These are phyloP conservation scores for Leptoxyphium fumago DNA, from an alignment of 2,329 filamentous ascomycete species.

Conservation along the genomic window DNA sequence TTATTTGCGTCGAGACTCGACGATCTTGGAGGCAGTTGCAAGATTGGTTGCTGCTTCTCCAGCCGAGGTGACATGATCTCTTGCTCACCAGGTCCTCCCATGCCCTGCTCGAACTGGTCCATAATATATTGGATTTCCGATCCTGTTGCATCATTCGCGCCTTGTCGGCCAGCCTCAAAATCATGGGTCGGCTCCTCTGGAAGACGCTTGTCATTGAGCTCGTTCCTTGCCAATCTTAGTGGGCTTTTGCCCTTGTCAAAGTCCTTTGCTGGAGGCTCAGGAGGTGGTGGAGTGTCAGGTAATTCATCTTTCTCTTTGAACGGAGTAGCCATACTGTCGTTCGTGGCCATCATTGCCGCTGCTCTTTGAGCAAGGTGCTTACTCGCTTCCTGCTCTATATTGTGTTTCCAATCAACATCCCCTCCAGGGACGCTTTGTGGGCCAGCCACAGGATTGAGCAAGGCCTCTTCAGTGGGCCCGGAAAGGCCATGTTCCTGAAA, in stretches of 20 bases:
- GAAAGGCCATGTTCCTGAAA: too few species aligned
- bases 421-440: background rate
- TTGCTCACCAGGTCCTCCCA: conserved; percentile 44
- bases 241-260: conserved; percentile 5
- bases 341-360: conserved; percentile 10
- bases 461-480: too few species aligned
- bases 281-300: conserved; percentile 15
- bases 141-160: conserved; percentile 26
- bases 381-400: conserved; percentile 16
- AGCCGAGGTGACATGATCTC: conserved; percentile 87
- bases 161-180: conserved; percentile 35
- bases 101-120: conserved; percentile 76
- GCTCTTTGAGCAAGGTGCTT: conserved; percentile 17
- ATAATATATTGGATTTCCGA: conserved; percentile 94
- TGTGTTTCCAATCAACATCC: background rate
- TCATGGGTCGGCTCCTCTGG: conserved; percentile 13
- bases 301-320: conserved; percentile 8
- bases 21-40: conserved; percentile 65
- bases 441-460: too few species aligned
- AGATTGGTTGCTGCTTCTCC: conserved; percentile 65
- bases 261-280: conserved; percentile 18
- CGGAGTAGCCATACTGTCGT: conserved; percentile 1
- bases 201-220: conserved; percentile 18
- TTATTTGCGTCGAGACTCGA: conserved; percentile 63
- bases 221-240: conserved; percentile 3